Conservation (phyloP, 1,284 basidiomycete genomes). For the Puccinia triticina region DNA sequence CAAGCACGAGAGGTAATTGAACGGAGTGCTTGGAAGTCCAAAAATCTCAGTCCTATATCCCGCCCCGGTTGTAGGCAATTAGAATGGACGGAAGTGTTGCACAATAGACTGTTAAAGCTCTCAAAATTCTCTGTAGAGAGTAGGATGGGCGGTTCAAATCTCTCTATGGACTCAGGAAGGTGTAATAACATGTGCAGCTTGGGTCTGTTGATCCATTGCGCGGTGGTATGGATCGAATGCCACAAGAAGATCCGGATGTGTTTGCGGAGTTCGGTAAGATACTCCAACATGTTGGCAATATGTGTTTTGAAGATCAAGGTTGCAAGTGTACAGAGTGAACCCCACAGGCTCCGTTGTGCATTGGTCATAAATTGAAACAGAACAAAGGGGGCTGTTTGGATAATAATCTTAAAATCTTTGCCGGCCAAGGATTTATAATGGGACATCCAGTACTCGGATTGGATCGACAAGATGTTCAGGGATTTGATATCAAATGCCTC, state of each 20-base stretch:
- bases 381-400: too few relatives aligned
- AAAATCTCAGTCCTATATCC: neutral
- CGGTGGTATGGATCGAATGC: neutral
- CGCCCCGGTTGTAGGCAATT: neutral
- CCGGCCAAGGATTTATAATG: conserved; percentile 59
- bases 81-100: neutral
- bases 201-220: conserved; percentile 22
- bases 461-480: neutral
- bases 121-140: conserved; percentile 28
- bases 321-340: neutral
- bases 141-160: conserved; percentile 2
- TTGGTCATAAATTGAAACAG: conserved; percentile 2
- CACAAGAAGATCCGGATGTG: conserved; percentile 2
- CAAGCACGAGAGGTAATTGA: neutral
- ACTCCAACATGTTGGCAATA: neutral
- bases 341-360: neutral
- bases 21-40: neutral
- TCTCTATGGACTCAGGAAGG: conserved; percentile 7
- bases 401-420: conserved; percentile 60
- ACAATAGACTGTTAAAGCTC: neutral
- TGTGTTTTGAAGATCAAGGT: neutral
- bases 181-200: conserved; percentile 25
- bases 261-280: neutral
- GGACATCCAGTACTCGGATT: neutral
- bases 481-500: neutral